Evolutionary conservation across 768 basidiomycete species (phyloP), one percentile per base, ranked within the genome.

Genomic region (Suillus hirtellus): DNA sequence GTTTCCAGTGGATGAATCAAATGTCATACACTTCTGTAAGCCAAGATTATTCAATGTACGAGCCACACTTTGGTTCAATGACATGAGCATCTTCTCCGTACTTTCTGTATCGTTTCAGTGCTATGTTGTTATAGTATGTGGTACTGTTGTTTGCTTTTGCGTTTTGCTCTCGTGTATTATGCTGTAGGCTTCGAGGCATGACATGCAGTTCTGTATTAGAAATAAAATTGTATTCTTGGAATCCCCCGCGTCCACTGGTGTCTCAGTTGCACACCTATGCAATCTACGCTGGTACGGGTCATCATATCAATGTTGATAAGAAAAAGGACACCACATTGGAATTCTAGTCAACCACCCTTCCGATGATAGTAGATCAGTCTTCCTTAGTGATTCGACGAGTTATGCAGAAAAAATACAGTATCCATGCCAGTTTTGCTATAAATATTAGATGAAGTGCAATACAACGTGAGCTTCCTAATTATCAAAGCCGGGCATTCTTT

Each of bases 401-500:
- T 44, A 46, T 47, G n/a, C 46, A 47, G 27, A 46, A 47, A 46
- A 46, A 46, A 47, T 47, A 47, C 21, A 47, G 46, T 47, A 21
- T 47, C 21, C 2, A 43, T 19, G 43, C 43, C 5, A 31, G 31
- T 7, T 31, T 31, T 31, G 31, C 6, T 31, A 31, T 31, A 31
- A 31, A 31, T 31, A 31, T 31, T 21, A 46, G n/a, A n/a, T 46
- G 21, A 46, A 21, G 2, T 46, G n/a, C n/a, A 46, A 46, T 10
- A 46, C 44, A 11, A n/a, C 11, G 4, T 31, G n/a, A 10, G n/a
- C 24, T 49, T 17, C 27, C 17, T 34, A 38, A 21, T 21, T 11
- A 58, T 75, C 77, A 92, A 65, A 92, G 74, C 56, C 87, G 80
- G 37, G 81, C 80, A 65, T 89, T 83, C 79, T 81, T 82, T 2